Percentiles rank a stretch among this genome's conserved stretches.
Conservation (phyloP, 495 filamentous ascomycete species). For the Penicillium pulvis region DNA sequence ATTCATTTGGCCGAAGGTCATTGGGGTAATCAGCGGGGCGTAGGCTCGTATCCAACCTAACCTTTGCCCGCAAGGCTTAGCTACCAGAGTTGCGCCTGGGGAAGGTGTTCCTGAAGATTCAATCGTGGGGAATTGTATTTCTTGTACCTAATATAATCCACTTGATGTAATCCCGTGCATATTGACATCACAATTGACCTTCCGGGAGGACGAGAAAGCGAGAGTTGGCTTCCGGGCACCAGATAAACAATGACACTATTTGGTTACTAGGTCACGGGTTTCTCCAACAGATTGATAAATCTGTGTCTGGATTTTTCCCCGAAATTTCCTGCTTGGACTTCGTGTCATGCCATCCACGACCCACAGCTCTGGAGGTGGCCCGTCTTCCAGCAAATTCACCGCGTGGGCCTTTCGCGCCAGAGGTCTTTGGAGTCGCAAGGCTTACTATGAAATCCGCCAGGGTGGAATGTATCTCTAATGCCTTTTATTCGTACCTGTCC, state of each 20-base stretch:
- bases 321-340: neutral
- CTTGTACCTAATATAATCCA: slow-evolving; percentile 4
- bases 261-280: neutral
- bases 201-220: neutral
- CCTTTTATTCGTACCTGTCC: neutral
- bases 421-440: neutral
- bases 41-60: neutral
- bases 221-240: neutral
- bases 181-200: neutral
- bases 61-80: slow-evolving; percentile 2
- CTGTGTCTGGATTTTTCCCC: neutral
- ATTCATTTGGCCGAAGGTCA: neutral
- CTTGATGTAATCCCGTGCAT: neutral
- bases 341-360: neutral
- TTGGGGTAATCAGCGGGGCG: neutral
- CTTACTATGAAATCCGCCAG: neutral
- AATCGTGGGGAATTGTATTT: neutral
- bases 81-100: neutral
- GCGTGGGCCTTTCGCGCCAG: neutral
- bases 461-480: neutral
- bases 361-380: neutral
- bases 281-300: neutral
- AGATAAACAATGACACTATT: neutral
- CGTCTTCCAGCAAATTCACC: neutral
- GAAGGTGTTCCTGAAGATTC: neutral